phyloP scores from a whole-genome alignment of 1,139 yeast genomes.

The Geotrichum phurueaensis region DNA sequence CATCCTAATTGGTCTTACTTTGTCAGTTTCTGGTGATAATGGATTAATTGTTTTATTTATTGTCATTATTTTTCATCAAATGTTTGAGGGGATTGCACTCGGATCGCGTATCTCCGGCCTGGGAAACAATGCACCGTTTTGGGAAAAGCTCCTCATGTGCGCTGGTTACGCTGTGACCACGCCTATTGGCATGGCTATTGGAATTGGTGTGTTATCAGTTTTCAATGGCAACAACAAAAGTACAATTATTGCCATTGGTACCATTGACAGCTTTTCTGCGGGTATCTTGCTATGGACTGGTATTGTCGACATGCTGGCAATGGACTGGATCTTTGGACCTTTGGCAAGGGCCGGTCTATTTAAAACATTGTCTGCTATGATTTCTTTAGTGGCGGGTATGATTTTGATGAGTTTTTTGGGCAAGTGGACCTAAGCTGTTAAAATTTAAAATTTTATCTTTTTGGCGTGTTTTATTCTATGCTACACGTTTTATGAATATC shows the following conservation, averaged over 20 bases:
- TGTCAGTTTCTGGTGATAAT: slow-evolving; percentile 67
- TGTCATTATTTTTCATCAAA: slow-evolving; percentile 82
- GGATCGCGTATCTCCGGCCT: slow-evolving; percentile 66
- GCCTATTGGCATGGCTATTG: slow-evolving; percentile 79
- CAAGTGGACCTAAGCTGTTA: slow-evolving; percentile 34
- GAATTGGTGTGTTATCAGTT: slow-evolving; percentile 65
- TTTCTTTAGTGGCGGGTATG: slow-evolving; percentile 35
- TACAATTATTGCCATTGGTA: slow-evolving; percentile 64
- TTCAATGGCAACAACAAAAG: slow-evolving; percentile 51
- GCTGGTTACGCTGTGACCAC: slow-evolving; percentile 57
- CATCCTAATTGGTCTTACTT: slow-evolving; percentile 66
- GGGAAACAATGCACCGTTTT: slow-evolving; percentile 1
- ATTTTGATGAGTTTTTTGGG: slow-evolving; percentile 41
- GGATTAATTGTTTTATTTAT: slow-evolving; percentile 61
- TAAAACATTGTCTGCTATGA: slow-evolving; percentile 28
- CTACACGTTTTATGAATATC: too few species aligned
- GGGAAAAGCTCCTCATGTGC: slow-evolving; percentile 31
- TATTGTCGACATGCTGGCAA: slow-evolving; percentile 76
- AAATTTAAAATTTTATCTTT: background rate
- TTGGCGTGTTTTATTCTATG: background rate
- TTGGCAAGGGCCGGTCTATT: slow-evolving; percentile 28
- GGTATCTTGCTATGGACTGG: slow-evolving; percentile 81
- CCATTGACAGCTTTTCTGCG: slow-evolving; percentile 70
- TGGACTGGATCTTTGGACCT: slow-evolving; percentile 46
- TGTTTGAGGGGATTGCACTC: slow-evolving; percentile 85